phyloP scores from a whole-genome alignment of 1,284 basidiomycete genomes.

The Mycena sp. region DNA sequence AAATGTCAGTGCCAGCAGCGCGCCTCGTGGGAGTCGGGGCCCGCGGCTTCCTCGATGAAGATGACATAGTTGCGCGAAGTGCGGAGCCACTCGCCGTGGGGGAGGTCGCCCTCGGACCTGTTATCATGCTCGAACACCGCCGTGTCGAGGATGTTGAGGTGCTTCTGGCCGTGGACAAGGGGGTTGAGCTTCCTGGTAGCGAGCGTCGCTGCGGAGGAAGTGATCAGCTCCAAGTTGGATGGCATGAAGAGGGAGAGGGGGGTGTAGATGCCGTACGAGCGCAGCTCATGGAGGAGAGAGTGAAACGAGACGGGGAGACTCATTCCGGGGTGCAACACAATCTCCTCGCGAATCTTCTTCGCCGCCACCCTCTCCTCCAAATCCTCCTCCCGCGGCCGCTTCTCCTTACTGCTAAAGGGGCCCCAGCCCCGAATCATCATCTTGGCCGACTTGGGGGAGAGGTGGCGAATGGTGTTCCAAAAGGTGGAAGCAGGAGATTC shows the following conservation, averaged over 20 bases:
- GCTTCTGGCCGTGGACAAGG: background rate
- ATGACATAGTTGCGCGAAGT: background rate
- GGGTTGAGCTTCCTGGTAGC: background rate
- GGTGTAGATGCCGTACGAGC: background rate
- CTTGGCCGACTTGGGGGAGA: background rate
- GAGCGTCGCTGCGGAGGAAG: background rate
- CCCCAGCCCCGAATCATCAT: background rate
- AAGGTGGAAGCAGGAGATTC: background rate
- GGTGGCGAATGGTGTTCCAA: background rate
- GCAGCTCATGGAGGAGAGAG: background rate
- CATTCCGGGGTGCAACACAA: background rate
- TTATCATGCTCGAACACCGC: background rate
- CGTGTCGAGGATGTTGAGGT: background rate
- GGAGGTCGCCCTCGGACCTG: background rate
- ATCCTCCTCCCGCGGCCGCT: background rate
- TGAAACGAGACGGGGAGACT: background rate
- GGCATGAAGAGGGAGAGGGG: constrained; percentile 22
- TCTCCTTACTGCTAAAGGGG: background rate
- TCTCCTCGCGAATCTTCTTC: background rate
- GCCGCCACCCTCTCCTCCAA: background rate
- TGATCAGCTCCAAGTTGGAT: background rate
- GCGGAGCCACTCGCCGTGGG: background rate
- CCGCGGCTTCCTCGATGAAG: too few species aligned
- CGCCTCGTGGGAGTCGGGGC: too few species aligned
- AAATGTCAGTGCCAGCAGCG: too few species aligned